These are phyloP conservation scores for Verticillium albo-atrum DNA, from an alignment of 2,329 filamentous ascomycete species.

Conservation along the genomic window DNA sequence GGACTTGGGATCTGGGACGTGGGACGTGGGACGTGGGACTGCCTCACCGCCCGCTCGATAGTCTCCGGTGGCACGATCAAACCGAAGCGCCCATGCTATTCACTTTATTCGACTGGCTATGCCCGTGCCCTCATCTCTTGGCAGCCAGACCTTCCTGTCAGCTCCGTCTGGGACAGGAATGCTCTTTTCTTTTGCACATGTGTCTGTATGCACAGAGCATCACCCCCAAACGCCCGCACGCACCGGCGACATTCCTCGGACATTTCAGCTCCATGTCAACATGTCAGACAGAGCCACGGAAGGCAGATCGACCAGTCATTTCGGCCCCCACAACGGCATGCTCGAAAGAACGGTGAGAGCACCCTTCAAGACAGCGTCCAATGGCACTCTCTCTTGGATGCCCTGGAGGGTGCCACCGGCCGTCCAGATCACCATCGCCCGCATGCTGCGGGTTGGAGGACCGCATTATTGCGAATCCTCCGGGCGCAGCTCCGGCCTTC, in stretches of 20 bases:
- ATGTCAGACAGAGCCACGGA: background rate
- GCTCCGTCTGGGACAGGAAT: background rate
- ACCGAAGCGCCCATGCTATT: background rate
- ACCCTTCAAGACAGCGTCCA: background rate
- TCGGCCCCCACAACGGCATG: background rate
- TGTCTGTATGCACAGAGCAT: background rate
- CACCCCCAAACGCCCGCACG: background rate
- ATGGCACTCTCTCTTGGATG: background rate
- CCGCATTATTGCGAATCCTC: background rate
- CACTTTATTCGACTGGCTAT: background rate
- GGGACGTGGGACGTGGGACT: background rate
- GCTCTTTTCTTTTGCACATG: background rate
- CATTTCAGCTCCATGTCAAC: background rate
- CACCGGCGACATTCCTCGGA: background rate
- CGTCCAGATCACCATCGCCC: background rate
- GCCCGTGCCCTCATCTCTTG: background rate
- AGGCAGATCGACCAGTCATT: background rate
- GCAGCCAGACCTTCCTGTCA: background rate
- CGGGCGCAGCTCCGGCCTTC: background rate
- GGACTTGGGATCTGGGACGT: background rate
- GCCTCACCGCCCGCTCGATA: background rate
- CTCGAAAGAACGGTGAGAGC: background rate
- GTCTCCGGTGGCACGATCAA: background rate
- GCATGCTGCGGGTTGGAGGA: background rate
- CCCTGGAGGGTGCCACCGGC: background rate